Conservation (phyloP, 345 rosid genomes). For the Boechera retrofracta region DNA sequence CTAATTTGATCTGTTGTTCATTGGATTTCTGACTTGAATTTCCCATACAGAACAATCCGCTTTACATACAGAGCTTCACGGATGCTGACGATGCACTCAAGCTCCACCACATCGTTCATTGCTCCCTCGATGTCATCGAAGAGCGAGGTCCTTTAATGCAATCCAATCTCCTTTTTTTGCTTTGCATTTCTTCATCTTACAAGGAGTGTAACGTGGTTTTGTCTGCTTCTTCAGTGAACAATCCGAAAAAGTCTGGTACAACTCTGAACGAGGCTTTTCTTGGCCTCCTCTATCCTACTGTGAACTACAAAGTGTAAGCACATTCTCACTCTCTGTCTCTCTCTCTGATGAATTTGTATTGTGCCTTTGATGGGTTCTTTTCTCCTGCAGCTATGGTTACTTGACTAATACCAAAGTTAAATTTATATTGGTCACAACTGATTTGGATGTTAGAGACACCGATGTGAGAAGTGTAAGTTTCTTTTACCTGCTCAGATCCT, state of each 20-base stretch:
- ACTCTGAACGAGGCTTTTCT: slow-evolving; percentile 86
- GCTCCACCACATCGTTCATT: slow-evolving; percentile 96
- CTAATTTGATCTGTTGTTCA: neutral
- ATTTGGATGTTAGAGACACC: slow-evolving; percentile 87
- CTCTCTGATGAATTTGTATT: neutral
- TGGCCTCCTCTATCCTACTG: slow-evolving; percentile 90
- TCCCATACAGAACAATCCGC: slow-evolving; percentile 78
- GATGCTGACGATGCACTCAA: slow-evolving; percentile 91
- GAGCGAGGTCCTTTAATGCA: slow-evolving; percentile 66
- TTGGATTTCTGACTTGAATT: neutral
- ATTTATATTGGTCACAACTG: slow-evolving; percentile 85
- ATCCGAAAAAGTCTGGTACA: slow-evolving; percentile 84
- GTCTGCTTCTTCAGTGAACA: slow-evolving; percentile 66
- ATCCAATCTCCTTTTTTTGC: neutral
- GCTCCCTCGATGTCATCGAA: slow-evolving; percentile 94
- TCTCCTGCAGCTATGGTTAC: slow-evolving; percentile 70
- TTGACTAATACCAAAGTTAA: slow-evolving; percentile 97
- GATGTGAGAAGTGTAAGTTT: slow-evolving; percentile 88
- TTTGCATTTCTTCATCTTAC: neutral
- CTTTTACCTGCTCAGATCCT: neutral
- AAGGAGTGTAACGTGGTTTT: neutral
- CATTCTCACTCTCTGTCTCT: neutral
- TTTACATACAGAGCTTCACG: slow-evolving; percentile 95
- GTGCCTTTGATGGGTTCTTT: neutral
- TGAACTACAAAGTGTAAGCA: slow-evolving; percentile 91